Conservation (phyloP, 164 flowering plant genomes). For the Macadamia tetraphylla region DNA sequence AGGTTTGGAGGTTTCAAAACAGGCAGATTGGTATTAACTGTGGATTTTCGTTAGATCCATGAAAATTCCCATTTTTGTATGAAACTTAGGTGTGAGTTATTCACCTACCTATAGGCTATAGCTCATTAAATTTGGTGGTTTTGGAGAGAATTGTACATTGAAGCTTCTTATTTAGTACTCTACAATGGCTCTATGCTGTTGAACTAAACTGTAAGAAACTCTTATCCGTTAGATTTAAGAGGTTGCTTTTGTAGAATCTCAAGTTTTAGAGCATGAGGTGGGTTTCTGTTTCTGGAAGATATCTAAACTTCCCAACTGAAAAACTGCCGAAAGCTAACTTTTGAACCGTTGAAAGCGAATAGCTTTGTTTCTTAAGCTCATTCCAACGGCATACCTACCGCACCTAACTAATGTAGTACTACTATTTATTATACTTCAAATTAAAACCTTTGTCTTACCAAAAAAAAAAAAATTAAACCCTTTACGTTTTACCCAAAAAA, state of each 20-base stretch:
- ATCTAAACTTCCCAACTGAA: conserved; percentile 31
- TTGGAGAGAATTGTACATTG: too few relatives aligned
- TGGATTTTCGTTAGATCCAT: neutral
- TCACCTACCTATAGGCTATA: neutral
- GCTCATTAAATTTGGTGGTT: too few relatives aligned
- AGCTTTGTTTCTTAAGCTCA: conserved; percentile 19
- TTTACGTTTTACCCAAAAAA: too few relatives aligned
- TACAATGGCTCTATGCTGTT: too few relatives aligned
- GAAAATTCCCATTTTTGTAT: neutral
- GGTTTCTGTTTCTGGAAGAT: conserved; percentile 25
- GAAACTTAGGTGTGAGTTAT: conserved; percentile 5
- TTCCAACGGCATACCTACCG: conserved; percentile 21
- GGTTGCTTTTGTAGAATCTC: neutral
- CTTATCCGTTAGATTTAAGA: neutral
- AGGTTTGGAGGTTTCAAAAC: too few relatives aligned
- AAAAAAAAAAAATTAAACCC: too few relatives aligned
- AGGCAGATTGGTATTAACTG: too few relatives aligned
- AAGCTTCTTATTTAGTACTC: too few relatives aligned
- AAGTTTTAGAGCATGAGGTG: neutral
- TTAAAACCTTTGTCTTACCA: too few relatives aligned
- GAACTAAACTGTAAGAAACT: neutral
- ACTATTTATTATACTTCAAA: neutral
- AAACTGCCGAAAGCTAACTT: conserved; percentile 23
- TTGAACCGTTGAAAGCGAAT: conserved; percentile 16
- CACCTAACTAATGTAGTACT: conserved; percentile 11